Base-by-base conservation (phyloP, 164 flowering plant species). In the Paratinospora sagittata region DNA sequence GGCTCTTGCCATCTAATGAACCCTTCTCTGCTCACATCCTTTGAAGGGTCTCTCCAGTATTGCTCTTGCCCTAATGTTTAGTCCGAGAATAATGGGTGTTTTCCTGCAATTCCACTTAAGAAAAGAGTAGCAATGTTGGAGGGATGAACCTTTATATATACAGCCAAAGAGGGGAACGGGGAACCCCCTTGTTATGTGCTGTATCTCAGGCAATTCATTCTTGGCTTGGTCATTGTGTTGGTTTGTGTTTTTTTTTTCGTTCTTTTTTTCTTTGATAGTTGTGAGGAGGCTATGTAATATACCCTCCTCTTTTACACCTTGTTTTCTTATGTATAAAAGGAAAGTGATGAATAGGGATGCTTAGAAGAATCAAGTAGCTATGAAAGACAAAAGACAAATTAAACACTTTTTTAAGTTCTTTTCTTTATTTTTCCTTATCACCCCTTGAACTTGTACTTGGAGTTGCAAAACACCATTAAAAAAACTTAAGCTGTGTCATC, bases 1-100 rank as follows among this genome's bases (percentile, higher is more conserved):
- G 82, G 86, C 87, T 43, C 84, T 84, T 63, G 76, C 89, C 55
- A 86, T 87, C 71, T 81, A 87, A 76, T 87, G 84, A 82, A 52
- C 73, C 41, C 72, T n/a, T n/a, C 70, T 58, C 43, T 62, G 41
- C 12, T 27, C 52, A 41, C 27, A 19, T 36, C 30, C 30, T 3
- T 26, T 4, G 26, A 60, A 23, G 69, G 69, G 69, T 43, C 37
- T 41, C 27, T 43, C 57, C 52, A 24, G 33, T 57, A n/a, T 49
- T 45, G 41, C 41, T 68, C 62, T 9, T 0, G n/a, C 62, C 58
- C 43, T 39, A 8, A 39, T 3, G 10, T 39, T 7, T 39, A 39
- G 43, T 39, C 43, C 10, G 5, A n/a, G n/a, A 39, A 39, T 39
- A 39, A 39, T 39, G 43, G 43, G 1, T 39, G 7, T 39, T 39